phyloP scores from a whole-genome alignment of 2,329 filamentous ascomycete species.

The Mycogone perniciosa region DNA sequence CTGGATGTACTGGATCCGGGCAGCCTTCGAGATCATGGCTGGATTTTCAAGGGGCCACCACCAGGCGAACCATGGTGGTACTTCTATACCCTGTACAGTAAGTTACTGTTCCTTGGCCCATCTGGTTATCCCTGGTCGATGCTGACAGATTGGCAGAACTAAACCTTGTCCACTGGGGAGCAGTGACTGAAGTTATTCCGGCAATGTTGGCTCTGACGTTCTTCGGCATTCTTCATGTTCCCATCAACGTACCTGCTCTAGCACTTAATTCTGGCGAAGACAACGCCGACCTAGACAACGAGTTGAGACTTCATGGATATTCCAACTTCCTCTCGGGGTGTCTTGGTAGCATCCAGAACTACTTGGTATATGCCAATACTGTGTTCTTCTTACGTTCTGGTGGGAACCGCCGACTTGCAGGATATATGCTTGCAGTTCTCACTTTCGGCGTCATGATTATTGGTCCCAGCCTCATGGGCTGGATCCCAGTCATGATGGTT shows the following conservation, averaged over 20 bases:
- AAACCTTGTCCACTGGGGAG: slow-evolving; percentile 72
- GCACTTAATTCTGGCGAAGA: slow-evolving; percentile 89
- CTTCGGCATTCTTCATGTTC: slow-evolving; percentile 93
- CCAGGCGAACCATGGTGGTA: slow-evolving; percentile 91
- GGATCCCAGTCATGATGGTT: slow-evolving; percentile 94
- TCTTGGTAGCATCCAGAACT: slow-evolving; percentile 88
- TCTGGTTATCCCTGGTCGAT: not conserved
- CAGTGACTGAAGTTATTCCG: slow-evolving; percentile 76
- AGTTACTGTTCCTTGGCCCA: slow-evolving; percentile 27
- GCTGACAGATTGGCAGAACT: slow-evolving; percentile 54
- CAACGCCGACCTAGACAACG: slow-evolving; percentile 82
- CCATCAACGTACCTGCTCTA: slow-evolving; percentile 93
- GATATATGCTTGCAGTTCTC: slow-evolving; percentile 71
- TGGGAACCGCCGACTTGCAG: slow-evolving; percentile 78
- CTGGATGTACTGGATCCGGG: slow-evolving; percentile 62
- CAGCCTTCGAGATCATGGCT: slow-evolving; percentile 65
- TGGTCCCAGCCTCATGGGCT: slow-evolving; percentile 84
- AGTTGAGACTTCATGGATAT: slow-evolving; percentile 85
- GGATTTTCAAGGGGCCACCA: slow-evolving; percentile 86
- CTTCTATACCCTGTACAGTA: slow-evolving; percentile 93
- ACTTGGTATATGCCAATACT: slow-evolving; percentile 95
- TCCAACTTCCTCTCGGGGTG: slow-evolving; percentile 88
- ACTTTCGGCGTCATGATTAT: slow-evolving; percentile 79
- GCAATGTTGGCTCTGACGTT: slow-evolving; percentile 97
- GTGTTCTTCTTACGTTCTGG: slow-evolving; percentile 94